phyloP scores from a whole-genome alignment of 1,284 basidiomycete species.

The Leccinum solheimii region DNA sequence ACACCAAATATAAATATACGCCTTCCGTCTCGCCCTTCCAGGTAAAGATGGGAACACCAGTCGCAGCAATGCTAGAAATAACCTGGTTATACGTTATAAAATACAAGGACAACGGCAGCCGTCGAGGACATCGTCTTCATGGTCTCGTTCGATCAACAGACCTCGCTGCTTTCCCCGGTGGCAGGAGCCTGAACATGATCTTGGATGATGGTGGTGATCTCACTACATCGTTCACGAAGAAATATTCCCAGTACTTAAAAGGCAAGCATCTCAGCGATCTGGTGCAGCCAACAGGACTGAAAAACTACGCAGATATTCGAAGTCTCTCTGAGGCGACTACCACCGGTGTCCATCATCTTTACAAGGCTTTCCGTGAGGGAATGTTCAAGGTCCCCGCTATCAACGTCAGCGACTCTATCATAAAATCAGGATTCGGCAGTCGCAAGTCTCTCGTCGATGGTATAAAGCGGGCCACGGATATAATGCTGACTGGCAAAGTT shows the following conservation, averaged over 20 bases:
- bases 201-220: constrained; percentile 99
- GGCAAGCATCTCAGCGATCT: constrained; percentile 43
- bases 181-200: constrained; percentile 96
- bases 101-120: no score
- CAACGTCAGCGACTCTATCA: constrained; percentile 99
- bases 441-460: constrained; percentile 99
- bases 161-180: constrained; percentile 79
- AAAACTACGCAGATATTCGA: constrained; percentile 60
- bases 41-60: no score
- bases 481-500: constrained; percentile 99
- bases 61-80: no score
- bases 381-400: constrained; percentile 97
- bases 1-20: no score
- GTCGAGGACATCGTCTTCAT: no score
- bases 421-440: constrained; percentile 99
- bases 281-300: constrained; percentile 6
- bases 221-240: constrained; percentile 92
- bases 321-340: constrained; percentile 99
- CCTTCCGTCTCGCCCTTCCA: no score
- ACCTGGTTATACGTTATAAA: no score
- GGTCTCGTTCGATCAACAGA: constrained; percentile 58
- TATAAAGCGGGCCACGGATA: constrained; percentile 99
- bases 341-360: constrained; percentile 99
- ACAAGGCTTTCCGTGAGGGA: constrained; percentile 95
- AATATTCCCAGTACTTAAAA: constrained; percentile 86